Conservation (phyloP, 2,329 filamentous ascomycete genomes). For the Diaporthe citri region DNA sequence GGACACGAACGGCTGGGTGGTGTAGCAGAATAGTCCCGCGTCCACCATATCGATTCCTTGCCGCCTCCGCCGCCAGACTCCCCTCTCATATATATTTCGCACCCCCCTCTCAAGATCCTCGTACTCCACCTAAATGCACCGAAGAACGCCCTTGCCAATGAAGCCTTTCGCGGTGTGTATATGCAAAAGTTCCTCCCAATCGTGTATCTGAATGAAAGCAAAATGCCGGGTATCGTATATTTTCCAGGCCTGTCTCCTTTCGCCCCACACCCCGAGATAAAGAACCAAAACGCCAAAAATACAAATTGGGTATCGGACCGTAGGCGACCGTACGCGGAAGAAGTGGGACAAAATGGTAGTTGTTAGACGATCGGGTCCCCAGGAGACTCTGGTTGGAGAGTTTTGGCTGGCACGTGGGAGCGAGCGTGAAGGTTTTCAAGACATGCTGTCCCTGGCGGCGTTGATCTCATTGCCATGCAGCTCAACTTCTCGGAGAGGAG, state of each 20-base stretch:
- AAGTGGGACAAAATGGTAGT: not conserved
- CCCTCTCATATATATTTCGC: not conserved
- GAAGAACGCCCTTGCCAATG: constrained; percentile 25
- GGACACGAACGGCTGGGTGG: not conserved
- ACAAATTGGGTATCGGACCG: not conserved
- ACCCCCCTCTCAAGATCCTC: not conserved
- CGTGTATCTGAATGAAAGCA: constrained; percentile 29
- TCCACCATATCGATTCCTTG: not conserved
- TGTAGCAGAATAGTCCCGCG: not conserved
- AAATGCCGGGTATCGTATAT: constrained; percentile 41
- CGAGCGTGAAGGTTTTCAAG: not conserved
- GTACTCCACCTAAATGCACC: constrained; percentile 21
- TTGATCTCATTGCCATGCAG: constrained; percentile 37
- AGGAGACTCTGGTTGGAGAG: not conserved
- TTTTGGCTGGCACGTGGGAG: not conserved
- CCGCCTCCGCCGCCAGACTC: not conserved
- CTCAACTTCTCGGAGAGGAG: constrained; percentile 24
- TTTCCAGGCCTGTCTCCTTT: constrained; percentile 35
- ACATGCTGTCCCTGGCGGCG: constrained; percentile 32
- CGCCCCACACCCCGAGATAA: not conserved
- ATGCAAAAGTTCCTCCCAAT: constrained; percentile 22
- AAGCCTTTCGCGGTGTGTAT: not conserved
- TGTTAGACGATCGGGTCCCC: not conserved
- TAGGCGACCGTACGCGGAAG: not conserved
- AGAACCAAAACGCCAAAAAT: not conserved